Conservation (phyloP, 306 rosid species). For the Acmispon strigosus region DNA sequence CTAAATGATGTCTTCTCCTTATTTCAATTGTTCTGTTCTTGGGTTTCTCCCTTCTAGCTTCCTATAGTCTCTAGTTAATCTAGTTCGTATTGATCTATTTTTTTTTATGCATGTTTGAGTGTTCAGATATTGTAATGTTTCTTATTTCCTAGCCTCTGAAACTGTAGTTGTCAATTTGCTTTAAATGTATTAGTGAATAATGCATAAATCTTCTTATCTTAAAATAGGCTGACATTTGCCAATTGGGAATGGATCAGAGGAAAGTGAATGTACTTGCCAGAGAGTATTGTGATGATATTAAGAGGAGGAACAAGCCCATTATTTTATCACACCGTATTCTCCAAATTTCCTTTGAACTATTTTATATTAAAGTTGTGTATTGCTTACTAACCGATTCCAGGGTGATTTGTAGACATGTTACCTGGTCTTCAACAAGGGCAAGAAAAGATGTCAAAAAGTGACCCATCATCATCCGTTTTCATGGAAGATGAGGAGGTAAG, state of each 20-base stretch:
- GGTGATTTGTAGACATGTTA: conserved; percentile 61
- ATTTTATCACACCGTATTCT: conserved; percentile 71
- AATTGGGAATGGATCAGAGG: conserved; percentile 85
- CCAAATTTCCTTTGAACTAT: background rate
- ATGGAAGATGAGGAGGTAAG: conserved; percentile 94
- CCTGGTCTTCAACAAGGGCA: conserved; percentile 77
- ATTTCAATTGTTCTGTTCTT: background rate
- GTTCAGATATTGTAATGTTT: background rate
- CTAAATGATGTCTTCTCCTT: background rate
- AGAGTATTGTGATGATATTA: conserved; percentile 72
- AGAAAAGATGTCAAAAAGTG: conserved; percentile 88
- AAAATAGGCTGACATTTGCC: conserved; percentile 80
- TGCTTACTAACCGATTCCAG: conserved; percentile 7
- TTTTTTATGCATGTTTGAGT: background rate
- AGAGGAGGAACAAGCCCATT: conserved; percentile 79
- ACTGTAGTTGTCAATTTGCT: background rate
- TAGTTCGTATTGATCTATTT: background rate
- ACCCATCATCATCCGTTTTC: conserved; percentile 56
- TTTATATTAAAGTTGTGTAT: background rate
- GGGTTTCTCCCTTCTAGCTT: background rate
- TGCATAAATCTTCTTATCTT: background rate
- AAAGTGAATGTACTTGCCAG: conserved; percentile 77
- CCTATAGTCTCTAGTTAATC: background rate
- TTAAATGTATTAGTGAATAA: background rate
- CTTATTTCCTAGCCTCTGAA: background rate